Base-by-base conservation (phyloP, 2,329 filamentous ascomycete species). In the Chaetothyriales sp. region DNA sequence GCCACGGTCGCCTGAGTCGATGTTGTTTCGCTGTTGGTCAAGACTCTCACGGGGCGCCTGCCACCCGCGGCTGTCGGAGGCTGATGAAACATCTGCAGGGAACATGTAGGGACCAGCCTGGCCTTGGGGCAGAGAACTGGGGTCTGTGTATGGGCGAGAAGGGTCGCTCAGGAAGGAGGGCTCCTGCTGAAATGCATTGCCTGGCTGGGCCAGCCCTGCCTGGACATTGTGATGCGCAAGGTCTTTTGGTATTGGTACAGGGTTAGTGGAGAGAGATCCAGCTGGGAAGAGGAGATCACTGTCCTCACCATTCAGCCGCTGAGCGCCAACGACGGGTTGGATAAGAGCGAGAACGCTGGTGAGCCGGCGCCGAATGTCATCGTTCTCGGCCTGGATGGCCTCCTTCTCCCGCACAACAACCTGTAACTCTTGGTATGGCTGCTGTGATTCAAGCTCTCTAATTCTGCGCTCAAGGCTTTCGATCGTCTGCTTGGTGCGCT, bases 371-470 rank as follows among this genome's bases (percentile, higher is more conserved):
- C 80, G 82, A 56, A 93, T 82, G 56, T 89, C 84, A 54, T 79
- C 77, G 69, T 92, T 90, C 68, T 94, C 86, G 28, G 79, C 78
- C 68, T 87, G 79, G 49, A 87, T 78, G 12, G 77, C 76, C 62
- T 90, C 84, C 70, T 87, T 89, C 66, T 87, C 81, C 28, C 79
- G 74, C 50, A 90, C 66, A 8, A 80, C 84, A 25, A 78, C 73
- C 66, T 93, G 86, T 18, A 94, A 76, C 63, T 95, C 87, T 63
- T 86, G 81, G 60, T 88, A 89, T 0, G 86, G 86, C 65, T 89
- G 81, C 67, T 87, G 83, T 51, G 77, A 82, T 51, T 84, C 85
- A 58, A 93, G 74, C 55, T 90, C 84, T 50, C 77, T 73, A 54
- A 93, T 88, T 55, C 78, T 75, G 53, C 73, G 74, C 65, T 92